Evolutionary conservation across 2,329 filamentous ascomycete genomes (phyloP).

Genomic region (Colletotrichum spinosum): DNA sequence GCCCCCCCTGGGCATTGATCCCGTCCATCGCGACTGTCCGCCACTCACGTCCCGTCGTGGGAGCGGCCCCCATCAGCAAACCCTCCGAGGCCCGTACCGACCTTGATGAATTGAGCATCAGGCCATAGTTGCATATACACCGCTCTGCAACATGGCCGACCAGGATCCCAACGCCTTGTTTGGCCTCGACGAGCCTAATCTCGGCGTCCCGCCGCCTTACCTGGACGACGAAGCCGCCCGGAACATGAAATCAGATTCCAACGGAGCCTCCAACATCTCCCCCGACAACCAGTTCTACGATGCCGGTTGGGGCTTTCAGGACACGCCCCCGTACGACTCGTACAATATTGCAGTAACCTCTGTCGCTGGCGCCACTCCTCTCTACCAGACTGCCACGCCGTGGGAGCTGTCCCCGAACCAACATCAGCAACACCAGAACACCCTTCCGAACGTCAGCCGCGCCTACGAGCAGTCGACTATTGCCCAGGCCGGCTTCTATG

Average conservation of each 20-base stretch:
- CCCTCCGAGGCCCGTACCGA: constrained; percentile 20
- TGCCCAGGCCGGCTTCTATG: constrained; percentile 51
- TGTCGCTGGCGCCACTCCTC: constrained; percentile 45
- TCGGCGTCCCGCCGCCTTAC: constrained; percentile 45
- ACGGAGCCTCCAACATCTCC: constrained; percentile 38
- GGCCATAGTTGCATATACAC: constrained; percentile 40
- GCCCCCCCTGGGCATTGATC: constrained; percentile 16
- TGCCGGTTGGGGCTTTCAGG: constrained; percentile 61
- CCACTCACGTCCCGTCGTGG: constrained; percentile 31
- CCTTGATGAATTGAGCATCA: constrained; percentile 38
- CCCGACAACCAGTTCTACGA: constrained; percentile 45
- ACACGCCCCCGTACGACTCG: constrained; percentile 60
- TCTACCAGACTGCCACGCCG: constrained; percentile 46
- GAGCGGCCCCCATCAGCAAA: constrained; percentile 18
- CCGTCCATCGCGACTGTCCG: constrained; percentile 24
- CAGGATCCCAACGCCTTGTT: constrained; percentile 56
- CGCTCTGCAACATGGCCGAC: constrained; percentile 50
- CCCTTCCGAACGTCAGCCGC: constrained; percentile 46
- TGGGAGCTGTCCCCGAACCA: constrained; percentile 51
- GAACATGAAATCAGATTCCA: constrained; percentile 35
- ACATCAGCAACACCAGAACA: constrained; percentile 42
- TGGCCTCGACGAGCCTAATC: constrained; percentile 57
- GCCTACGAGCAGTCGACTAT: constrained; percentile 49
- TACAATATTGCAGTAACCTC: constrained; percentile 52
- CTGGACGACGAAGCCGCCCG: constrained; percentile 46